A percentile compares a stretch with the other conserved stretches of the same genome.
Conservation (phyloP, 208 protist species). For the Wallacemonas rigidus region DNA sequence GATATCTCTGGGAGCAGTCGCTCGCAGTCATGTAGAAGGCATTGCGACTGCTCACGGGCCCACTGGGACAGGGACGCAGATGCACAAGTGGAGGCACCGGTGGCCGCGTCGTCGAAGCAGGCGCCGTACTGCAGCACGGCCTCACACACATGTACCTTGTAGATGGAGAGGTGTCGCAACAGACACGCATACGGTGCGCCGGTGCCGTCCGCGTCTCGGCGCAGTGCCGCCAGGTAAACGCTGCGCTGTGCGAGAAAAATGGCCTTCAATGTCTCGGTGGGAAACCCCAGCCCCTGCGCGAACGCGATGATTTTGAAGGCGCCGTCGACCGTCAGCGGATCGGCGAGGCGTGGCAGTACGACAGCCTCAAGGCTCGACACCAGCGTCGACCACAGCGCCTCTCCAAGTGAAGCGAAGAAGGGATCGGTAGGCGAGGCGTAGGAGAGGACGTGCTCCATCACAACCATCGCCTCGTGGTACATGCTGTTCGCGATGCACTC, state of each 20-base stretch:
- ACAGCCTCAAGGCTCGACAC: conserved; percentile 36
- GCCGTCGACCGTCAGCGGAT: conserved; percentile 57
- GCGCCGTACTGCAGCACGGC: conserved; percentile 71
- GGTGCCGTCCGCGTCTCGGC: conserved; percentile 47
- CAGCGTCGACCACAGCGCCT: conserved; percentile 35
- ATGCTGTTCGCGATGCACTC: conserved; percentile 74
- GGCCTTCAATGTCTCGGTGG: conserved; percentile 28
- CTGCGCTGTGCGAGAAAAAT: conserved; percentile 63
- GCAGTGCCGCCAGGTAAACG: conserved; percentile 41
- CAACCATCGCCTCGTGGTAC: conserved; percentile 78
- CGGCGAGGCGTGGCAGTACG: conserved; percentile 66
- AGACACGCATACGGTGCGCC: conserved; percentile 58
- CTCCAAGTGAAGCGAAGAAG: conserved; percentile 35
- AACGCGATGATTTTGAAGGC: conserved; percentile 73
- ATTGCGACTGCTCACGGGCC: conserved; percentile 51
- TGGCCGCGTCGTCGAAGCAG: conserved; percentile 51
- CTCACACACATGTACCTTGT: conserved; percentile 82
- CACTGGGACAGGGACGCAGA: conserved; percentile 34
- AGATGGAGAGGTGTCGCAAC: conserved; percentile 60
- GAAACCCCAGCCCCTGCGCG: conserved; percentile 51
- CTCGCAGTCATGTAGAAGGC: conserved; percentile 48
- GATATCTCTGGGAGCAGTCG: conserved; percentile 48
- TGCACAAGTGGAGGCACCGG: conserved; percentile 8
- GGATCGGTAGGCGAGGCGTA: conserved; percentile 32
- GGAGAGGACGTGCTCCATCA: conserved; percentile 68